Conservation (phyloP, 768 basidiomycete species). For the Lactifluus pinguis region DNA sequence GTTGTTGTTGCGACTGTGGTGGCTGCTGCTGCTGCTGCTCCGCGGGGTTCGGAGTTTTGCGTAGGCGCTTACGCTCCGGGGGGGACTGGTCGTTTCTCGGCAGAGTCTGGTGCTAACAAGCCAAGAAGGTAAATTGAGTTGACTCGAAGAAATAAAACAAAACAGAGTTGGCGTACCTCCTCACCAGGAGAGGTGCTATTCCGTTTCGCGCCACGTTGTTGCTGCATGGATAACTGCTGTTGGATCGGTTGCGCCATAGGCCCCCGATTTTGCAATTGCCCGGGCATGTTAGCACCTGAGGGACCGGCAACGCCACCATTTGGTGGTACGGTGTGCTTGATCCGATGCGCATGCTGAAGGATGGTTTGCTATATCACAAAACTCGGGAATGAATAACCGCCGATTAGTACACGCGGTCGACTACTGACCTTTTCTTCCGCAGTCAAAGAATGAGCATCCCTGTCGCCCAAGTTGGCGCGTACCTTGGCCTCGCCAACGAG, state of each 20-base stretch:
- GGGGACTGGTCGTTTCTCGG: conserved; percentile 28
- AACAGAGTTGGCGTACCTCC: conserved; percentile 21
- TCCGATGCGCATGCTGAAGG: conserved; percentile 18
- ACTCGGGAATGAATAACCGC: background rate
- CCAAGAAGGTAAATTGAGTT: background rate
- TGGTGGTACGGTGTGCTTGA: conserved; percentile 22
- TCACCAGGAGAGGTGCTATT: conserved; percentile 31
- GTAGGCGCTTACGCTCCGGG: conserved; percentile 27
- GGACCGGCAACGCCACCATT: conserved; percentile 36
- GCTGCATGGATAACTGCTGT: conserved; percentile 27
- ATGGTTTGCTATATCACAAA: conserved; percentile 30
- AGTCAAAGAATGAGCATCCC: conserved; percentile 36
- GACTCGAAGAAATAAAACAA: background rate
- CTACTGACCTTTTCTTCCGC: conserved; percentile 51
- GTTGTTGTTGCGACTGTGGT: conserved; percentile 22
- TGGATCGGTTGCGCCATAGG: conserved; percentile 20
- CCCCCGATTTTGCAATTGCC: conserved; percentile 28
- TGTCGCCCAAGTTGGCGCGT: conserved; percentile 39
- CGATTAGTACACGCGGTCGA: conserved; percentile 1
- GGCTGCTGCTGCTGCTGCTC: conserved; percentile 25
- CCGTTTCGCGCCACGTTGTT: conserved; percentile 37
- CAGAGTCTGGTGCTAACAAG: conserved; percentile 22
- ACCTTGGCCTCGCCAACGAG: conserved; percentile 30
- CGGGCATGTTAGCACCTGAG: conserved; percentile 27
- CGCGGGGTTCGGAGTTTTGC: conserved; percentile 26